Base-by-base conservation (phyloP, 306 rosid genomes). In the Citrullus mucosospermus region DNA sequence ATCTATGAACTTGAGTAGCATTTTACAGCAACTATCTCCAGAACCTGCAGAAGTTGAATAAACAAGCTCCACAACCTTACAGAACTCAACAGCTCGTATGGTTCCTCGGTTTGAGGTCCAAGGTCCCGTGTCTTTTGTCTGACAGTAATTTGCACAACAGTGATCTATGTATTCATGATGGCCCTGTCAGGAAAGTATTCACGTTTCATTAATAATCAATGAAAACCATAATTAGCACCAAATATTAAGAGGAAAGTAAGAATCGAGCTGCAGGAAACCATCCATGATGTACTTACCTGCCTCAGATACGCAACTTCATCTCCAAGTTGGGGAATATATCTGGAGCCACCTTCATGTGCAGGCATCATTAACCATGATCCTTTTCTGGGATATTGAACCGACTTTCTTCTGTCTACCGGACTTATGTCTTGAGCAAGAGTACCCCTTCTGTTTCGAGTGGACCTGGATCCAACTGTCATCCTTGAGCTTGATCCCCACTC, bases 21-120 rank as follows among this genome's bases (percentile, higher is more conserved):
- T 85, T 88, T 92, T 96, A 85, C 99, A 96, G 93, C 99, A 91
- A 88, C 99, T 89, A 83, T 92, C 99, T 72, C 99, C 99, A 80
- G 98, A 96, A 55, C 98, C 98, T 13, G 97, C 85, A 81, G 85
- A 84, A 67, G 90, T 85, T 79, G 98, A 87, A 82, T 96, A 96
- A 84, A 85, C 93, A 0, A 96, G 93, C 77, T 68, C 85, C 83
- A 82, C 82, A 82, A 91, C 91, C 80, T 78, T 88, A 85, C 98
- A 92, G 81, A 83, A 90, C 85, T 96, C 99, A 30, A 91, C 94
- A 65, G 91, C 97, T 84, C 89, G 81, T 79, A 91, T 79, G 73
- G 83, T 83, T 69, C 83, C 96, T 83, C 83, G 87, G 56, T 87
- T 59, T 78, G 85, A 87, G 54, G 43, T 54, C 99, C 99, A 96